Conservation (phyloP, 2,329 filamentous ascomycete species). For the Talaromyces sp. region DNA sequence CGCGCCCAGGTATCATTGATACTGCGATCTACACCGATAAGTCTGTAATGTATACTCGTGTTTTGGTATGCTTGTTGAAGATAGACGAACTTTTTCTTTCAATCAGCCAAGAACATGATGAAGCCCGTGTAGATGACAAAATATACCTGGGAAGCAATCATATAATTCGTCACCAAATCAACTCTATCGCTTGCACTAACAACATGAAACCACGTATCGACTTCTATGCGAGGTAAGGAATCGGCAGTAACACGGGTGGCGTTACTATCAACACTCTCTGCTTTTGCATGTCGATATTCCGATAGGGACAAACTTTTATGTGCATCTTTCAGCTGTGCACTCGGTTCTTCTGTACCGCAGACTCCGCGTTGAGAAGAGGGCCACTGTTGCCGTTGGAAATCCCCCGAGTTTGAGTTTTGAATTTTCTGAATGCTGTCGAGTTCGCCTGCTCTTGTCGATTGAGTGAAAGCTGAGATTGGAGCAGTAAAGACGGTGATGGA, state of each 20-base stretch:
- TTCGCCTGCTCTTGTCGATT: neutral
- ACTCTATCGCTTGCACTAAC: constrained; percentile 30
- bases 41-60: constrained; percentile 46
- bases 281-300: constrained; percentile 15
- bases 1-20: constrained; percentile 53
- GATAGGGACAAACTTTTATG: constrained; percentile 22
- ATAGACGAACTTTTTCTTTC: constrained; percentile 26
- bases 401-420: neutral
- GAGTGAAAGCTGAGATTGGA: neutral
- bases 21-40: constrained; percentile 47
- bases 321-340: constrained; percentile 22
- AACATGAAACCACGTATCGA: constrained; percentile 43
- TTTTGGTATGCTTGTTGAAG: constrained; percentile 45
- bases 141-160: constrained; percentile 34
- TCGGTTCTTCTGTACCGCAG: constrained; percentile 30
- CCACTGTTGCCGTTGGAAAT: neutral
- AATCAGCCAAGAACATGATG: neutral
- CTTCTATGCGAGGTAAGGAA: constrained; percentile 25
- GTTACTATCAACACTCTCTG: constrained; percentile 17
- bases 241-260: constrained; percentile 7
- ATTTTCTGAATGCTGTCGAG: neutral
- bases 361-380: constrained; percentile 12
- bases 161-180: constrained; percentile 27
- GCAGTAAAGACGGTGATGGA: neutral
- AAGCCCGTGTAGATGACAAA: neutral